Conservation (phyloP, 768 basidiomycete genomes). For the Lactifluus rugatus region DNA sequence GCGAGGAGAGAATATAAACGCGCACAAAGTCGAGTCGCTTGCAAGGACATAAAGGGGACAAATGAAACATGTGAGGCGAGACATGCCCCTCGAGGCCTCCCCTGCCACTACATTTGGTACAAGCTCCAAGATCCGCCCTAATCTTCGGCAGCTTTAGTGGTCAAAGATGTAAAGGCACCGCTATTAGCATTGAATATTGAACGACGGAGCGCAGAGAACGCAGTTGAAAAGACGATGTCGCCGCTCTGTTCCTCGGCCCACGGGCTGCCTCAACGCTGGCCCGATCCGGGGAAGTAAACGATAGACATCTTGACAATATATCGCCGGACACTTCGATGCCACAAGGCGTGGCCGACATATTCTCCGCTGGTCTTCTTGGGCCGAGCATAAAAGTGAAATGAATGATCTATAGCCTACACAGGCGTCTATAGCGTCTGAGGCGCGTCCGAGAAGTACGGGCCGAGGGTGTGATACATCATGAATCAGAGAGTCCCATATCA, state of each 20-base stretch:
- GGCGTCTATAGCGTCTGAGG: not conserved
- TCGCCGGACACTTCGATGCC: not conserved
- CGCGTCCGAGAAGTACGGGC: not conserved
- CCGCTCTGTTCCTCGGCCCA: not conserved
- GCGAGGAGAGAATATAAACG: not conserved
- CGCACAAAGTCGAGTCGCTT: no score
- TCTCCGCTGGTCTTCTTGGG: no score
- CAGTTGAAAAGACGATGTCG: not conserved
- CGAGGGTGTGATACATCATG: not conserved
- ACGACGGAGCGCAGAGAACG: not conserved
- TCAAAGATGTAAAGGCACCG: not conserved
- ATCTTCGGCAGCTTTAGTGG: no score
- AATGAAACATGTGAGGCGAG: no score
- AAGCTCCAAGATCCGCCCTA: no score
- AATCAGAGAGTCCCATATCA: not conserved
- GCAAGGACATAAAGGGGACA: no score
- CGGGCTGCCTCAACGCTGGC: not conserved
- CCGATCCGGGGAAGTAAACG: not conserved
- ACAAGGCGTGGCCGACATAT: not conserved
- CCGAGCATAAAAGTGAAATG: no score
- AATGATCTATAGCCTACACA: not conserved
- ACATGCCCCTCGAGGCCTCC: no score
- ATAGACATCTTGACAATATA: not conserved
- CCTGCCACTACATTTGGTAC: no score
- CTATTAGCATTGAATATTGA: not conserved